Evolutionary conservation across 2,329 filamentous ascomycete species (phyloP), one percentile per base, ranked within the genome.

Genomic region (Epichloe aotearoae): DNA sequence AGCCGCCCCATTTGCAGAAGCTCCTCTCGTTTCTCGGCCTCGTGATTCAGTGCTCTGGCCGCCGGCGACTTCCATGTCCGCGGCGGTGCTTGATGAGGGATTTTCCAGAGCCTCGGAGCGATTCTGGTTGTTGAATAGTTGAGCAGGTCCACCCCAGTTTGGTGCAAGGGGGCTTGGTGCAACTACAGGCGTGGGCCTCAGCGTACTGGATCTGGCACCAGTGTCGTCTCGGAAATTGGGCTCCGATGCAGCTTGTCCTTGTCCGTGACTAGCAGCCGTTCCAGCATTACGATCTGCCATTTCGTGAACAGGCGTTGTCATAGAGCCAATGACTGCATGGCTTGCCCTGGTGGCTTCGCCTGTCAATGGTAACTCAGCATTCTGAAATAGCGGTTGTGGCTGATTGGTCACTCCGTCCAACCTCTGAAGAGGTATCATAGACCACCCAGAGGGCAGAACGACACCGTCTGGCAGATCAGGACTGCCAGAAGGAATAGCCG

Each of bases 361-460:
- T 23, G 51, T 50, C 2, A 53, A 43, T 7, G 55, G 46, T 14
- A 57, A 53, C 26, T 58, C 57, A 11, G 36, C 6, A n/a, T 26
- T 33, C 17, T 30, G 34, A 17, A 23, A 34, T 15, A 17, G 53
- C 55, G 11, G 59, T 54, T 48, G 59, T 60, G 10, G 59, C 56
- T 12, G 49, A 23, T 30, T 57, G 34, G 15, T 47, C 59, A 17
- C 44, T 62, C 65, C 69, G 47, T 77, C 73, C 8, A 78, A 56
- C 23, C 77, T 72, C 55, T 82, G 75, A 2, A 85, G 68, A 23
- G 82, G 81, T 44, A 84, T 66, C 39, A 85, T 64, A 20, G 78
- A 77, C 82, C 82, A 85, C 5, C 82, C 82, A 30, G 75, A 71
- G 2, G 82, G 82, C 19, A 85, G 73, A 5, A 75, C 72, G n/a